Evolutionary conservation across 495 filamentous ascomycete genomes (phyloP).

Genomic region (Tuber brumale): DNA sequence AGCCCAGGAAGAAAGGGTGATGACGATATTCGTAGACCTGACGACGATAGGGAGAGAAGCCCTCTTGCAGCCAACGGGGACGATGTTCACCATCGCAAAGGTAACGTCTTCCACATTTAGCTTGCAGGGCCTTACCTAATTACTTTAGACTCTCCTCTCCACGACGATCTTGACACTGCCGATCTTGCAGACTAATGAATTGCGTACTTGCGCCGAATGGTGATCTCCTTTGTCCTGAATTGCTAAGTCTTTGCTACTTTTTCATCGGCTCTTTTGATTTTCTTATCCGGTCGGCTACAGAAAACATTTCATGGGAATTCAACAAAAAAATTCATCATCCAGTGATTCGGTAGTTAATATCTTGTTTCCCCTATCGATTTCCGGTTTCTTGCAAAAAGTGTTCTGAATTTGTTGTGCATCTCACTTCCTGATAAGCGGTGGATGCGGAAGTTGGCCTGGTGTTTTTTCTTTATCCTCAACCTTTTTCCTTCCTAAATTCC

Average conservation of each 20-base stretch:
- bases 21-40: conserved; percentile 53
- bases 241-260: conserved; percentile 27
- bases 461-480: conserved; percentile 38
- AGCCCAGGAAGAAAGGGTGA: conserved; percentile 66
- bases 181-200: conserved; percentile 50
- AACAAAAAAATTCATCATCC: conserved; percentile 38
- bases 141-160: conserved; percentile 61
- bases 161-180: conserved; percentile 95
- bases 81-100: conserved; percentile 83
- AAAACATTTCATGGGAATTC: conserved; percentile 23
- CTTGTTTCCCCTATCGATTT: conserved; percentile 1
- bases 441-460: conserved; percentile 32
- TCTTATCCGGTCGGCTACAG: conserved; percentile 28
- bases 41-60: conserved; percentile 51
- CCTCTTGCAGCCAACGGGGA: conserved; percentile 56
- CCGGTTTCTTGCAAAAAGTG: conserved; percentile 13
- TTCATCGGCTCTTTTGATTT: conserved; percentile 34
- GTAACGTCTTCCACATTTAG: conserved; percentile 46
- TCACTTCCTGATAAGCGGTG: conserved; percentile 25
- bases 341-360: conserved; percentile 20
- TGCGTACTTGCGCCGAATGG: not conserved
- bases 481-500: conserved; percentile 29
- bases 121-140: not conserved
- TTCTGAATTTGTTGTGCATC: conserved; percentile 24
- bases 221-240: conserved; percentile 9